These are phyloP conservation scores for Blastocystis sp. DNA, from an alignment of 352 stramenopile species.

Conservation along the genomic window DNA sequence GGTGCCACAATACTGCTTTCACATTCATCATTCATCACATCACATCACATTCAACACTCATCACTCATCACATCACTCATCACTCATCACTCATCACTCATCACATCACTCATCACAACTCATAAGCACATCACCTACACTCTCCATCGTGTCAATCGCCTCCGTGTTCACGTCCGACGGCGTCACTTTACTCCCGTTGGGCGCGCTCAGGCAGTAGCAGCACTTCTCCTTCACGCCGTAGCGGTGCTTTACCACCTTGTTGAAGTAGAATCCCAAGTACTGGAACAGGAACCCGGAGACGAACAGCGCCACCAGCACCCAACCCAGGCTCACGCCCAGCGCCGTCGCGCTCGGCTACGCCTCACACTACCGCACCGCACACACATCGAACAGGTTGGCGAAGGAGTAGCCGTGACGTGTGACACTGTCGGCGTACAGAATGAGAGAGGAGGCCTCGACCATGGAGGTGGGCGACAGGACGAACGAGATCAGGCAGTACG, in stretches of 20 bases:
- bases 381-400: conserved; percentile 33
- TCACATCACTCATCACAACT: not conserved
- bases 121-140: not conserved
- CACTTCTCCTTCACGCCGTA: conserved; percentile 54
- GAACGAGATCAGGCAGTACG: not conserved
- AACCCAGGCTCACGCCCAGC: not conserved
- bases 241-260: conserved; percentile 56
- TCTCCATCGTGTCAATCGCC: not conserved
- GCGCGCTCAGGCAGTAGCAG: conserved; percentile 29
- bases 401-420: not conserved
- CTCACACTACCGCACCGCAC: not conserved
- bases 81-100: not conserved
- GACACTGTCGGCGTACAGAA: conserved; percentile 36
- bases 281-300: conserved; percentile 23
- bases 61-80: conserved; percentile 4
- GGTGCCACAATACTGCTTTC: too few species aligned
- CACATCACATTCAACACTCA: not conserved
- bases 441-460: not conserved
- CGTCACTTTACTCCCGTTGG: conserved; percentile 7
- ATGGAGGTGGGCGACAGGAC: not conserved
- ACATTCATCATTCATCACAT: too few species aligned
- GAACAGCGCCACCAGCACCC: conserved; percentile 5
- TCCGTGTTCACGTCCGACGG: not conserved
- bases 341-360: not conserved
- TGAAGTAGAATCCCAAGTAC: conserved; percentile 57